A percentile compares a stretch with the other conserved stretches of the same genome.
Evolutionary conservation across 148 eudicot species (phyloP).

Genomic region (Rhododendron kiyosumense): DNA sequence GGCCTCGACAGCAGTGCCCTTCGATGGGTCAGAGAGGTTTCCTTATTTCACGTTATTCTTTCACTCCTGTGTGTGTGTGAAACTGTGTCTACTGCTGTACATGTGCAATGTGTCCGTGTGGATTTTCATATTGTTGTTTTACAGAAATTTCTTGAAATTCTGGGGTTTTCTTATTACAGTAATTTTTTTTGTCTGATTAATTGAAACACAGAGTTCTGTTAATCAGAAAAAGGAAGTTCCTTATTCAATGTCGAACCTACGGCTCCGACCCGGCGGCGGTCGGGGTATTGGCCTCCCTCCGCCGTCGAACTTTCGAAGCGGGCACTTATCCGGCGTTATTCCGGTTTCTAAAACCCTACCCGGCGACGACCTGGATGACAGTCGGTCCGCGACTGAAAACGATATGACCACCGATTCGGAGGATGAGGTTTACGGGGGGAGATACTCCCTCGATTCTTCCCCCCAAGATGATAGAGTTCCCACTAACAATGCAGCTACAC

Average conservation of each 20-base stretch:
- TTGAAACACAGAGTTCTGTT: slow-evolving; percentile 44
- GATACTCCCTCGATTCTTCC: slow-evolving; percentile 72
- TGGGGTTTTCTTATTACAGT: background rate
- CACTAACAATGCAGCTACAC: slow-evolving; percentile 13
- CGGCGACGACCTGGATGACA: slow-evolving; percentile 31
- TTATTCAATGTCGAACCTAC: slow-evolving; percentile 30
- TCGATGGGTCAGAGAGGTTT: slow-evolving; percentile 65
- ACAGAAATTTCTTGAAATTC: background rate
- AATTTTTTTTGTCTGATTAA: background rate
- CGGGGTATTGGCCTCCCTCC: slow-evolving; percentile 65
- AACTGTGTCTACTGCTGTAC: background rate
- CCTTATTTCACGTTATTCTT: background rate
- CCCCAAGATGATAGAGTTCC: slow-evolving; percentile 61
- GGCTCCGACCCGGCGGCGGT: slow-evolving; percentile 29
- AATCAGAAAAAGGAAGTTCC: slow-evolving; percentile 42
- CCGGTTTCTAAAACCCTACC: slow-evolving; percentile 43
- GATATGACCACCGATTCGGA: slow-evolving; percentile 59
- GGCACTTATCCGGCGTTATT: slow-evolving; percentile 55
- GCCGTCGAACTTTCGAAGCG: slow-evolving; percentile 56
- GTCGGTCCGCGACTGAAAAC: slow-evolving; percentile 49
- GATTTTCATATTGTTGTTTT: background rate
- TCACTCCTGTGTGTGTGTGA: background rate
- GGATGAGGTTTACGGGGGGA: slow-evolving; percentile 68
- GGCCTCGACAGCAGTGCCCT: slow-evolving; percentile 69
- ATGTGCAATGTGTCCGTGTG: background rate